These are phyloP conservation scores for Globisporangium sylvaticum DNA, from an alignment of 352 stramenopile genomes.

Conservation along the genomic window DNA sequence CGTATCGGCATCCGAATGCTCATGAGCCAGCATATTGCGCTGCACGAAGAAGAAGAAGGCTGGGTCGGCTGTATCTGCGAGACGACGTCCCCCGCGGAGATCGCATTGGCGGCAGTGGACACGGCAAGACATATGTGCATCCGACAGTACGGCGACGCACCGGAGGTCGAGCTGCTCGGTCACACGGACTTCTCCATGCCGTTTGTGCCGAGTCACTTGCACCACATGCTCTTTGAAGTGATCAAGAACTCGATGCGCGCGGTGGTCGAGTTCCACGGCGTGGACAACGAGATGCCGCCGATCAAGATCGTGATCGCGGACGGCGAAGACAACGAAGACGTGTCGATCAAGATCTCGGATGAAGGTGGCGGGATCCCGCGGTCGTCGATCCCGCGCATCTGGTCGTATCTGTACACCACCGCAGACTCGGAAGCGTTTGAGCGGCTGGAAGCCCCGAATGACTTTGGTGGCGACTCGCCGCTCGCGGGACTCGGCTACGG, in stretches of 20 bases:
- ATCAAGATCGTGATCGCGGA: constrained; percentile 99
- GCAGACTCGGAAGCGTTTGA: constrained; percentile 93
- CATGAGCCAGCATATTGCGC: constrained; percentile 98
- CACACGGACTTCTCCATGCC: constrained; percentile 98
- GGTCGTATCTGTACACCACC: constrained; percentile 99
- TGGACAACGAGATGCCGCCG: constrained; percentile 97
- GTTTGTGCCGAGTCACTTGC: constrained; percentile 93
- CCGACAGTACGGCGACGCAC: constrained; percentile 98
- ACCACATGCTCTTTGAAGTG: constrained; percentile 99
- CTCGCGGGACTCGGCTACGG: constrained; percentile 96
- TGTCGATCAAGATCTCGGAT: constrained; percentile 99
- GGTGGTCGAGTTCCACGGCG: constrained; percentile 96
- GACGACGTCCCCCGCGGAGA: constrained; percentile 94
- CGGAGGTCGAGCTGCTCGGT: constrained; percentile 97
- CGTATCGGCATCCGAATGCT: constrained; percentile 99
- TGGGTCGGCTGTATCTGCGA: constrained; percentile 95
- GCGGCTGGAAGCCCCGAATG: constrained; percentile 82
- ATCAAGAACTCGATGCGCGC: constrained; percentile 92
- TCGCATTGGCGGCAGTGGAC: constrained; percentile 96
- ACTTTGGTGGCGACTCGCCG: constrained; percentile 86
- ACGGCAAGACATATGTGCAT: constrained; percentile 99
- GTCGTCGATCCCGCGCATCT: constrained; percentile 98
- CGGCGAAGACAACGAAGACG: constrained; percentile 98
- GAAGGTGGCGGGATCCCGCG: constrained; percentile 98
- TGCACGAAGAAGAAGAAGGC: constrained; percentile 88